These are phyloP conservation scores for Nemania sp. DNA, from an alignment of 2,329 filamentous ascomycete genomes.

Conservation along the genomic window DNA sequence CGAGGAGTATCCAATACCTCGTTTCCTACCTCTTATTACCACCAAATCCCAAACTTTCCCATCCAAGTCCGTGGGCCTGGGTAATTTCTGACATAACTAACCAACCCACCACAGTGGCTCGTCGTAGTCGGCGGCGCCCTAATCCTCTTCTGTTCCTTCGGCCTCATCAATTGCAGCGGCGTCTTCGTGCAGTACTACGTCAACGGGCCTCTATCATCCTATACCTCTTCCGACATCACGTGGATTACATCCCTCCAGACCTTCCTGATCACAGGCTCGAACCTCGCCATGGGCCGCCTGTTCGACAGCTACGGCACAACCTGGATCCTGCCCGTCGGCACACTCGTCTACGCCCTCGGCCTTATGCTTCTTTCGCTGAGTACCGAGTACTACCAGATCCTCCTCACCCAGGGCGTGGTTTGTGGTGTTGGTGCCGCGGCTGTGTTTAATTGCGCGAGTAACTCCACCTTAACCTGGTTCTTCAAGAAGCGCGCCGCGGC, in stretches of 20 bases:
- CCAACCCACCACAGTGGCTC: conserved; percentile 20
- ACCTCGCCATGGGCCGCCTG: conserved; percentile 24
- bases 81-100: no score
- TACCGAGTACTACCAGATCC: conserved; percentile 45
- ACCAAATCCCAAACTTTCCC: no score
- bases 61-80: no score
- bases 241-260: conserved; percentile 61
- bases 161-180: conserved; percentile 49
- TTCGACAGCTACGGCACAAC: conserved; percentile 28
- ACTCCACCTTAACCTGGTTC: conserved; percentile 26
- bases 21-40: no score
- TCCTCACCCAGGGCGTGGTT: conserved; percentile 44
- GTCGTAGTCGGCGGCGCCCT: conserved; percentile 24
- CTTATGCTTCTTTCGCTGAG: conserved; percentile 63
- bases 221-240: conserved; percentile 54
- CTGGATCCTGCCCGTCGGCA: conserved; percentile 53
- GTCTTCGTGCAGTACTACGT: conserved; percentile 62
- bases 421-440: conserved; percentile 37
- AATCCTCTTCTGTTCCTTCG: conserved; percentile 45
- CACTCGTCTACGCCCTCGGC: conserved; percentile 57
- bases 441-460: conserved; percentile 26
- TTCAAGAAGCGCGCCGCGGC: conserved; percentile 19
- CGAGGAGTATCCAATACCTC: no score
- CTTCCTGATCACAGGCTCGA: conserved; percentile 52
- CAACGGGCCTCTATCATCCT: conserved; percentile 48